phyloP scores from a whole-genome alignment of 169 alveolate species.

The Plasmodium gonderi region DNA sequence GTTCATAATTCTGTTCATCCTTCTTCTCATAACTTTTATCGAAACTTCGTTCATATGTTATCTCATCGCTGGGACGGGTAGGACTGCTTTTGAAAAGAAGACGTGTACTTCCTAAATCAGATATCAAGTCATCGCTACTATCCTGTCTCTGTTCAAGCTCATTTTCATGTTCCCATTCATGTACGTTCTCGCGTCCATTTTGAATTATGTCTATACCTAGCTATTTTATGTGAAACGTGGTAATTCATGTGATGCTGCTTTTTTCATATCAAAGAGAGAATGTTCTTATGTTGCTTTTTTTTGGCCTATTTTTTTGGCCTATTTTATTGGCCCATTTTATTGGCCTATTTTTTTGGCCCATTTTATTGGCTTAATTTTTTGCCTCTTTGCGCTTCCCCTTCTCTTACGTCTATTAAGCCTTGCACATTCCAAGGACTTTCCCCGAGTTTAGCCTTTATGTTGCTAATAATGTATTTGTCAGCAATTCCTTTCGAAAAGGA shows the following conservation, averaged over 20 bases:
- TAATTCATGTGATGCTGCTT: background rate
- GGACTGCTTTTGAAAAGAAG: background rate
- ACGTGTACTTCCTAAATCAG: constrained; percentile 18
- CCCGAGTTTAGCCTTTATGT: constrained; percentile 60
- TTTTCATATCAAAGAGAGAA: too few relatives aligned
- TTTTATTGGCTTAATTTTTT: background rate
- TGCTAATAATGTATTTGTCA: constrained; percentile 19
- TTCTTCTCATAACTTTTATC: background rate
- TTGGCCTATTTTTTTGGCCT: too few relatives aligned
- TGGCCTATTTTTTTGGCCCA: background rate
- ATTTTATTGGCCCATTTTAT: background rate
- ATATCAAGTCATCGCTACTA: constrained; percentile 58
- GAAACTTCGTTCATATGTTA: background rate
- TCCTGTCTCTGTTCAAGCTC: constrained; percentile 42
- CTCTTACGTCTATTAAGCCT: constrained; percentile 49
- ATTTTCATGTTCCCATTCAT: background rate
- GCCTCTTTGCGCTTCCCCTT: background rate
- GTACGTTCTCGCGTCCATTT: background rate
- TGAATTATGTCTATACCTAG: constrained; percentile 35
- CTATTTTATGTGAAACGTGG: background rate
- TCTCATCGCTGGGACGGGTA: background rate
- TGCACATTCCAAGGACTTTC: constrained; percentile 60
- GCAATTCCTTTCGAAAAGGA: constrained; percentile 31
- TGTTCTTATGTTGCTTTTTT: too few relatives aligned
- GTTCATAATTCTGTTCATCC: background rate